Evolutionary conservation across 1,284 basidiomycete genomes (phyloP).

Genomic region (Volvariella surrecta): DNA sequence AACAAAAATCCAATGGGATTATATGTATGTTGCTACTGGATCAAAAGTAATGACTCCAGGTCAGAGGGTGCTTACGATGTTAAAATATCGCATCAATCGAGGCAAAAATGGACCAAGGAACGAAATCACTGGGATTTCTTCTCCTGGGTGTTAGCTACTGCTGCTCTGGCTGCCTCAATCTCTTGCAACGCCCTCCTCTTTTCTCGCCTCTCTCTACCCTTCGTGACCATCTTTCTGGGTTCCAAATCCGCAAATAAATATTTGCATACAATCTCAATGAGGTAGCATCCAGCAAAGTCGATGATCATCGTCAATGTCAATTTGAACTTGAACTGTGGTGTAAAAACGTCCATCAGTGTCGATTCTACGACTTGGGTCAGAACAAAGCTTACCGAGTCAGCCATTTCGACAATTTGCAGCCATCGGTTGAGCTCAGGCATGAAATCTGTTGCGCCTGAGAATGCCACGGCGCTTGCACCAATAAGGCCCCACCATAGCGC

Average conservation of each 20-base stretch:
- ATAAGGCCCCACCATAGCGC: constrained; percentile 89
- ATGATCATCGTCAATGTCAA: constrained; percentile 76
- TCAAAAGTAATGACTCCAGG: too few species aligned
- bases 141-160: constrained; percentile 9
- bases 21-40: too few species aligned
- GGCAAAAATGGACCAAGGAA: too few species aligned
- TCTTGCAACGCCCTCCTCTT: constrained; percentile 20
- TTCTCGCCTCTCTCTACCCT: constrained; percentile 66
- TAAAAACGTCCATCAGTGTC: neutral
- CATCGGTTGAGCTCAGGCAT: constrained; percentile 94
- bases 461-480: constrained; percentile 81
- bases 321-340: constrained; percentile 66
- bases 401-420: constrained; percentile 96
- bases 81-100: too few species aligned
- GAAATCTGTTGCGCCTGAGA: constrained; percentile 90
- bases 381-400: constrained; percentile 43
- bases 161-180: constrained; percentile 11
- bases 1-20: too few species aligned
- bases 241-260: constrained; percentile 82
- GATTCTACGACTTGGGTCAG: constrained; percentile 1
- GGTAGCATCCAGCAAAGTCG: constrained; percentile 86
- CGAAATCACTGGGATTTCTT: constrained; percentile 16
- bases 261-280: constrained; percentile 82
- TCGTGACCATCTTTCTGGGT: constrained; percentile 79
- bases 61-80: too few species aligned